Base-by-base conservation (phyloP, 2,329 filamentous ascomycete species). In the Trichoderma hamatum region DNA sequence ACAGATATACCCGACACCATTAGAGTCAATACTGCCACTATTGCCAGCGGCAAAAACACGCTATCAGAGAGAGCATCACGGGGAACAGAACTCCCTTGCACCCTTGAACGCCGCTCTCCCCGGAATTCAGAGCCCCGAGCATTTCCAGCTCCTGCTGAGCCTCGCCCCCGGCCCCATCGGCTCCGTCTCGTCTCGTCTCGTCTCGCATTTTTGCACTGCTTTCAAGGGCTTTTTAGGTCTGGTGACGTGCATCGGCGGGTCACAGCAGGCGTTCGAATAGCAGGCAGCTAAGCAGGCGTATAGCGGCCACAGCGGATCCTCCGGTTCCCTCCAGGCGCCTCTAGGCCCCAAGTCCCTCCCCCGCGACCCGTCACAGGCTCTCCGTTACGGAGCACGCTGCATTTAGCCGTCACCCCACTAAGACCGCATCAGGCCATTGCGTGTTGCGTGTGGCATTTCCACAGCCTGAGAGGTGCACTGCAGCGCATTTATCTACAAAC, bases 401-500 rank as follows among this genome's bases (percentile, higher is more conserved):
- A 34, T 69, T 69, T 64, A 69, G 67, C 67, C 67, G 60, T 58
- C 59, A 62, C 59, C 67, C 67, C 67, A 69, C 67, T 19, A 16
- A 5, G 19, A 19, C 39, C 19, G 16, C 52, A 64, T 69, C 67
- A 56, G 58, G 58, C 67, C 67, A 69, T 62, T 19, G 16, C 39
- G 19, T 19, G 39, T 19, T n/a, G 34, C 36, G 19, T 49, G 32
- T 39, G 26, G 7, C 21, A 34, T 21, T 39, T 28, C 39, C 28
- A 63, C 28, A 58, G n/a, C 19, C 32, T 54, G 14, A 58, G 11
- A 19, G 19, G 51, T 16, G 24, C 30, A 49, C 46, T 36, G 4
- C 16, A 32, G 30, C 19, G 30, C 52, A 51, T 21, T 65, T 68
- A 63, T 59, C 30, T 56, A 61, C 34, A 39, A 9, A 36, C 43